phyloP scores from a whole-genome alignment of 495 filamentous ascomycete species.

The Trichocladium uniseriatum region DNA sequence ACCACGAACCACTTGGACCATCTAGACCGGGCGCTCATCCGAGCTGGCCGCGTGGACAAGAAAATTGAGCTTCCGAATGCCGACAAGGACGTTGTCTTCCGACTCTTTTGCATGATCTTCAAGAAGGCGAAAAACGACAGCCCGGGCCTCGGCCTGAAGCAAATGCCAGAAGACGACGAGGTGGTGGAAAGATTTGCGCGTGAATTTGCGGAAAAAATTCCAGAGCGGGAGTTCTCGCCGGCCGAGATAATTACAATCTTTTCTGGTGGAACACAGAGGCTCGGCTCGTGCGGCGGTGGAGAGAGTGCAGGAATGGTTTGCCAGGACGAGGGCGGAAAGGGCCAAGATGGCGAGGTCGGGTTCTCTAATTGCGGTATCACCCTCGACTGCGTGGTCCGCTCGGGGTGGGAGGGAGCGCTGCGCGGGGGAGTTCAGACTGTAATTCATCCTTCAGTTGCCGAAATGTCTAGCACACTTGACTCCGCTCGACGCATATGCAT shows the following conservation, averaged over 20 bases:
- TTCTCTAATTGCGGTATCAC: constrained; percentile 2
- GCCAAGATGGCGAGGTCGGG: constrained; percentile 6
- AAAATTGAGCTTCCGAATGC: constrained; percentile 50
- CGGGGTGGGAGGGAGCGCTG: neutral
- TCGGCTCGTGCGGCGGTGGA: constrained; percentile 4
- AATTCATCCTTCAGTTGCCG: neutral
- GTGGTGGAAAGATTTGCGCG: neutral
- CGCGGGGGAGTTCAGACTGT: neutral
- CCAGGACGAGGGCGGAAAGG: constrained; percentile 4
- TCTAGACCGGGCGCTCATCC: constrained; percentile 57
- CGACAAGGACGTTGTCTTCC: constrained; percentile 15
- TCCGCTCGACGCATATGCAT: too few relatives aligned
- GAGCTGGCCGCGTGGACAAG: constrained; percentile 61
- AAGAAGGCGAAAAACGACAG: constrained; percentile 2
- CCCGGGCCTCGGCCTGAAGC: neutral
- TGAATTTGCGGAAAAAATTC: constrained; percentile 6
- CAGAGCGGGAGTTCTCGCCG: constrained; percentile 4
- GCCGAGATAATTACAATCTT: constrained; percentile 10
- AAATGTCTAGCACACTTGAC: too few relatives aligned
- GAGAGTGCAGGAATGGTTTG: constrained; percentile 7
- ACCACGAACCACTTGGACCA: constrained; percentile 63
- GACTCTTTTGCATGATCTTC: constrained; percentile 6
- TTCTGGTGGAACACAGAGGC: constrained; percentile 2
- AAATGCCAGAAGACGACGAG: constrained; percentile 3
- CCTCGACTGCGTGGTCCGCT: neutral